Conservation (phyloP, 2,329 filamentous ascomycete species). For the Venturiaceae sp. region DNA sequence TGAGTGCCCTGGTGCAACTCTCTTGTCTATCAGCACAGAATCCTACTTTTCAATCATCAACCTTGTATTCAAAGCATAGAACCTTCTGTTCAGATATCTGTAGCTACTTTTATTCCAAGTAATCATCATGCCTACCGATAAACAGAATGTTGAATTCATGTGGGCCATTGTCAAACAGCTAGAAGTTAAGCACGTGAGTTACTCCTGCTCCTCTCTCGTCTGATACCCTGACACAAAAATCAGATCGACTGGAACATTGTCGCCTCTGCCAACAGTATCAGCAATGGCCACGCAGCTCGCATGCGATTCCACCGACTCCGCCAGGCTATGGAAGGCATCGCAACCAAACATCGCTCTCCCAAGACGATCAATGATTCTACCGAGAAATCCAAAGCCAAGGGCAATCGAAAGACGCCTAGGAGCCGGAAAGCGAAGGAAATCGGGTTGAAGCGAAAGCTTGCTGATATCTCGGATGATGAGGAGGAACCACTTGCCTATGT, state of each 20-base stretch:
- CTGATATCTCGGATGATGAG: neutral
- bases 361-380: neutral
- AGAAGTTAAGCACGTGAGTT: slow-evolving; percentile 39
- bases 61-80: too few relatives aligned
- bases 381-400: neutral
- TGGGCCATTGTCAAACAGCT: slow-evolving; percentile 47
- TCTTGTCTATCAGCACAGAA: neutral
- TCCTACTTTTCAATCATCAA: neutral
- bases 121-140: slow-evolving; percentile 34
- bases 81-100: too few relatives aligned
- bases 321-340: slow-evolving; percentile 30
- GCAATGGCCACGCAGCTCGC: slow-evolving; percentile 46
- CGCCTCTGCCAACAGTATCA: slow-evolving; percentile 39
- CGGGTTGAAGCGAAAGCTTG: neutral
- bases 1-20: neutral
- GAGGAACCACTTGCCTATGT: neutral
- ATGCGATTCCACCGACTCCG: slow-evolving; percentile 48
- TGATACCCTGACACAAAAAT: neutral
- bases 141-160: slow-evolving; percentile 40
- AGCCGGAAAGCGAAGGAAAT: neutral
- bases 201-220: too few relatives aligned
- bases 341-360: neutral
- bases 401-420: neutral
- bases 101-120: too few relatives aligned
- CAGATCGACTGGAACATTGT: slow-evolving; percentile 46